Base-by-base conservation (phyloP, 2,329 filamentous ascomycete species). In the Aspergillus uvarum region DNA sequence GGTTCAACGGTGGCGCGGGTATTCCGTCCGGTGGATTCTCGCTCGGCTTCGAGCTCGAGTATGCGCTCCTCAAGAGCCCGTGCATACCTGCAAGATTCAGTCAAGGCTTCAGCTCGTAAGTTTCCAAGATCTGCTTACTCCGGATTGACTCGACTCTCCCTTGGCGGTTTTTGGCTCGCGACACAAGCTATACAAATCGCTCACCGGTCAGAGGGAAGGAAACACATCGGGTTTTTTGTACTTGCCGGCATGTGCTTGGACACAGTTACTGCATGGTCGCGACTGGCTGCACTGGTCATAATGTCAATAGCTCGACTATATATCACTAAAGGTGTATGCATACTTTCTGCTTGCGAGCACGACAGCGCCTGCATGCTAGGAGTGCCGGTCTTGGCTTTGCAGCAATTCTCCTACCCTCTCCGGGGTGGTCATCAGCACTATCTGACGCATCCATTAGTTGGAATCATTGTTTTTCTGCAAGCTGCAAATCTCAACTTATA, bases 41-140 rank as follows among this genome's bases (percentile, higher is more conserved):
- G 38, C n/a, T 48, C 26, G 44, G 53, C 42, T 32, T 55, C 53
- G 2, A 55, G 53, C 42, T 55, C 53, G 10, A 31, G 26, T 16
- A 55, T 55, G 14, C 53, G 53, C 19, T 55, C 53, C 19, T 55
- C 53, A 24, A 55, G 26, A n/a, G 26, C 53, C 12, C 53, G 53
- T 16, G 53, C 53, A 32, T 55, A 55, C 10, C 53, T 55, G 12
- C 7, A 22, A 4, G 26, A 21, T 4, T 55, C 24, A 55, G 53
- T 5, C 4, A 12, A 16, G 10, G 6, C 12, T 42, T 11, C 19
- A n/a, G 35, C 19, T 8, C 2, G 6, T 21, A 19, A 12, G 4
- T 21, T 16, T n/a, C n/a, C 4, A 26, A 5, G 3, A 4, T 4
- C 6, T 26, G 24, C 42, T 21, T 12, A 55, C 53, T 55, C 53